Evolutionary conservation across 495 filamentous ascomycete species (phyloP), one percentile per base, ranked within the genome.

Genomic region (Neurospora cerealis): DNA sequence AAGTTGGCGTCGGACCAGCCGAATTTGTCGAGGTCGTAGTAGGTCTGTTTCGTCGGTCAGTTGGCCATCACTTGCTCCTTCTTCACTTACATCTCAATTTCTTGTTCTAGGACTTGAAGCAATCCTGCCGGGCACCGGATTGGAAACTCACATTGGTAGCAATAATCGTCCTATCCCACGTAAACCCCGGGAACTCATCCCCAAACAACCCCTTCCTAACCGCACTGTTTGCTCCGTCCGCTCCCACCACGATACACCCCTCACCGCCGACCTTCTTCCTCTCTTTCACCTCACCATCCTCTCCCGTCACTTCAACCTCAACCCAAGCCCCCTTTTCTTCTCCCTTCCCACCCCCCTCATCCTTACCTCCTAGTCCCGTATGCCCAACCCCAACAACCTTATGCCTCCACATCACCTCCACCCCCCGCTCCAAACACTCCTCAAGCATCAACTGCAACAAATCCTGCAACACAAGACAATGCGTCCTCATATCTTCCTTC

Each of bases 121-220:
- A 5, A n/a, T 48, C 21, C 11, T 7, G 0, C 24, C 1, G 5
- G 5, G 11, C 0, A 28, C 0, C 54, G 13, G 48, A 2, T 17
- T 17, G 7, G 21, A 60, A 28, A 66, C 83, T 69, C 76, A 90
- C 88, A 81, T 91, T 91, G 6, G 89, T 89, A 62, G 89, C 88
- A 69, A 91, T 84, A 72, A 91, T 87, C 75, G 89, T 88, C 69
- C 80, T 80, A 44, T 89, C 81, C 82, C 87, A 85, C 2, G 89
- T 91, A 74, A 88, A 86, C 0, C 88, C 89, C 0, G 87, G 87
- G 75, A 86, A 90, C 42, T 86, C 81, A n/a, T 87, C 82, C 6
- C 88, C 88, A 79, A 90, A 91, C 15, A 91, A 73, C 1, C 84
- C 83, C 72, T 82, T 83, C 36, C 88, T 80, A 13, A 90, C 83